A percentile compares a stretch with the other conserved stretches of the same genome.
These are phyloP conservation scores for Epichloe brachyelytri DNA, from an alignment of 2,329 filamentous ascomycete genomes.

Conservation along the genomic window DNA sequence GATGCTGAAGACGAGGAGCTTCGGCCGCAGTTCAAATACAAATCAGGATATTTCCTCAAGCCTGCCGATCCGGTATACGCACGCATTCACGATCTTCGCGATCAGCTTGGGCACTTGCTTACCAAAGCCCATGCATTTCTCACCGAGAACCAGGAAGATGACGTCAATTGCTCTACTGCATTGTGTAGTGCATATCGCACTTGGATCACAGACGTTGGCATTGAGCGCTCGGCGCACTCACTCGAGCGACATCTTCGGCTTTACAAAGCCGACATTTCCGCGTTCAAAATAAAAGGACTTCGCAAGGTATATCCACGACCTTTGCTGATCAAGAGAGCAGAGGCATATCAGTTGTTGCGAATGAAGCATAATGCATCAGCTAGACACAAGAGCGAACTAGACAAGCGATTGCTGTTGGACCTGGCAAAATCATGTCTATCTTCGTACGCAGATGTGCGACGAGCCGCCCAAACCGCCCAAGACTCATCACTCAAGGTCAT, in stretches of 20 bases:
- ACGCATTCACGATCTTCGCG: slow-evolving; percentile 67
- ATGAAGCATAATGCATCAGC: slow-evolving; percentile 86
- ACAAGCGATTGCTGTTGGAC: slow-evolving; percentile 73
- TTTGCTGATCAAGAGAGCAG: slow-evolving; percentile 80
- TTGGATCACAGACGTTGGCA: slow-evolving; percentile 96
- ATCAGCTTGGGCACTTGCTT: slow-evolving; percentile 65
- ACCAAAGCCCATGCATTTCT: slow-evolving; percentile 80
- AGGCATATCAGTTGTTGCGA: slow-evolving; percentile 90
- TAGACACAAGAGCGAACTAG: slow-evolving; percentile 77
- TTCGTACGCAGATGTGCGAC: slow-evolving; percentile 87
- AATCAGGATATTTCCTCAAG: slow-evolving; percentile 70
- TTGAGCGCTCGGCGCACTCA: slow-evolving; percentile 87
- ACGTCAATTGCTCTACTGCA: slow-evolving; percentile 88
- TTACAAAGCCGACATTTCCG: slow-evolving; percentile 73
- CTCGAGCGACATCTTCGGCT: slow-evolving; percentile 77
- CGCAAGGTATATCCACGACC: slow-evolving; percentile 88
- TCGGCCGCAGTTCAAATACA: slow-evolving; percentile 76
- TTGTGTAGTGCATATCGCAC: slow-evolving; percentile 85
- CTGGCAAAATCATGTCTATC: slow-evolving; percentile 84
- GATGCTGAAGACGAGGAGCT: slow-evolving; percentile 69
- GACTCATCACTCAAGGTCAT: slow-evolving; percentile 90
- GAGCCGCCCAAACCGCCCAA: slow-evolving; percentile 79
- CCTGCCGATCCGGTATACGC: slow-evolving; percentile 45
- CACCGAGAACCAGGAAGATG: slow-evolving; percentile 75
- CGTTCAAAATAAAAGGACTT: slow-evolving; percentile 88